phyloP scores from a whole-genome alignment of 2,329 filamentous ascomycete genomes.

The Chaetothyriales sp. region DNA sequence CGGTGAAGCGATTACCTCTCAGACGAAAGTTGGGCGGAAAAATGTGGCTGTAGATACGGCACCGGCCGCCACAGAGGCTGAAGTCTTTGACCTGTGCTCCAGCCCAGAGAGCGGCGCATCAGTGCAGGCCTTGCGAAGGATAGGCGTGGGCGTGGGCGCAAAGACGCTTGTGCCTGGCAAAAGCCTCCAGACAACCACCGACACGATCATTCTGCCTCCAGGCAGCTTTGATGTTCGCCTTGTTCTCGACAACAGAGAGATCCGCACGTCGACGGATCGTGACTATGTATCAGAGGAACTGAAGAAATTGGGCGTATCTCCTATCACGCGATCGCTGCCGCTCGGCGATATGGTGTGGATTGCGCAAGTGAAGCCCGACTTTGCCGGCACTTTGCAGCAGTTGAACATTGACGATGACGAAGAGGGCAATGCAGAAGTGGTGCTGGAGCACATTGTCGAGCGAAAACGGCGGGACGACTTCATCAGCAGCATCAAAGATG shows the following conservation, averaged over 20 bases:
- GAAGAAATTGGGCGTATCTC: conserved; percentile 48
- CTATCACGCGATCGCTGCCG: conserved; percentile 55
- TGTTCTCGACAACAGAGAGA: conserved; percentile 61
- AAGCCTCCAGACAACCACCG: conserved; percentile 1
- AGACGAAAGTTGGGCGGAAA: not conserved
- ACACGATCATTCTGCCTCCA: conserved; percentile 48
- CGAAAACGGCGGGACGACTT: conserved; percentile 69
- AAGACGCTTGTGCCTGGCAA: not conserved
- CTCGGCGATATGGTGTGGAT: conserved; percentile 70
- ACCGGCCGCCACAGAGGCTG: not conserved
- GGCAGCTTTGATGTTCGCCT: conserved; percentile 59
- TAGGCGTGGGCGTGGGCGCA: not conserved
- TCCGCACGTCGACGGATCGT: conserved; percentile 57
- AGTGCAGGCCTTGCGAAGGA: not conserved
- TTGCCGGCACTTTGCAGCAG: conserved; percentile 36
- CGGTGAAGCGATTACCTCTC: not conserved
- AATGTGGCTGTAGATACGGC: not conserved
- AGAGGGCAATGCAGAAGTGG: conserved; percentile 49
- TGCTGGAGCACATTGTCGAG: conserved; percentile 70
- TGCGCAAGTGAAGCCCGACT: conserved; percentile 53
- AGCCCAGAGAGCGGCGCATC: not conserved
- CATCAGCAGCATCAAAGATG: conserved; percentile 67
- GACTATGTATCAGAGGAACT: conserved; percentile 67
- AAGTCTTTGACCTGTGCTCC: not conserved
- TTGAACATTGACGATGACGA: conserved; percentile 21